phyloP scores from a whole-genome alignment of 2,329 filamentous ascomycete species.

The Fusarium incarnatum region DNA sequence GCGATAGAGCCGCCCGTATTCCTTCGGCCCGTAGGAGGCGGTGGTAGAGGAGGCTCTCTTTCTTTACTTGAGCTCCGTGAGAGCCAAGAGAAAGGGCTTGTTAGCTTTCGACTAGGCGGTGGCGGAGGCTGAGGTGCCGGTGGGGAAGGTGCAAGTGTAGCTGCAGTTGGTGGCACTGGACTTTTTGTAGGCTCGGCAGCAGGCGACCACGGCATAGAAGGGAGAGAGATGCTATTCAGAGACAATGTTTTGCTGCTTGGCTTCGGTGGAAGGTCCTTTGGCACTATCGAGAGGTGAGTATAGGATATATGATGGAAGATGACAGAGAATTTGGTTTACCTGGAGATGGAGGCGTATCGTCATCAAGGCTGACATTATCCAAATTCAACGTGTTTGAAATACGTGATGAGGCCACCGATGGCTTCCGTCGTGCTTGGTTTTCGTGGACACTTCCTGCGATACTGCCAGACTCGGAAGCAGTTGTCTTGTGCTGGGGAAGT shows the following conservation, averaged over 20 bases:
- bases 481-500: conserved; percentile 29
- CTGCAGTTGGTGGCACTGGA: conserved; percentile 50
- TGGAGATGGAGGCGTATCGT: conserved; percentile 52
- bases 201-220: conserved; percentile 78
- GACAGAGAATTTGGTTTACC: conserved; percentile 43
- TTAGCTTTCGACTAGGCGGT: conserved; percentile 75
- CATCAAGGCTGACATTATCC: conserved; percentile 75
- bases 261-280: conserved; percentile 51
- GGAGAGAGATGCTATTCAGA: conserved; percentile 77
- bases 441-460: conserved; percentile 28
- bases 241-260: conserved; percentile 68
- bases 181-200: conserved; percentile 64
- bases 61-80: conserved; percentile 74
- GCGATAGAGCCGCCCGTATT: conserved; percentile 85
- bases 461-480: conserved; percentile 31
- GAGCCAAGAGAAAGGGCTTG: conserved; percentile 88
- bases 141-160: conserved; percentile 49
- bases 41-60: conserved; percentile 65
- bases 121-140: conserved; percentile 48
- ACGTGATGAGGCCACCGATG: conserved; percentile 56
- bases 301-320: background rate
- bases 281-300: conserved; percentile 44
- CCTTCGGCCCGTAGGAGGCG: conserved; percentile 66
- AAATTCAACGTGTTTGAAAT: conserved; percentile 62
- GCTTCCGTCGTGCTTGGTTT: conserved; percentile 48